Evolutionary conservation across 108 stramenopile species (phyloP), one percentile per base, ranked within the genome.

Genomic region (Pseudonitzschia multistriata): DNA sequence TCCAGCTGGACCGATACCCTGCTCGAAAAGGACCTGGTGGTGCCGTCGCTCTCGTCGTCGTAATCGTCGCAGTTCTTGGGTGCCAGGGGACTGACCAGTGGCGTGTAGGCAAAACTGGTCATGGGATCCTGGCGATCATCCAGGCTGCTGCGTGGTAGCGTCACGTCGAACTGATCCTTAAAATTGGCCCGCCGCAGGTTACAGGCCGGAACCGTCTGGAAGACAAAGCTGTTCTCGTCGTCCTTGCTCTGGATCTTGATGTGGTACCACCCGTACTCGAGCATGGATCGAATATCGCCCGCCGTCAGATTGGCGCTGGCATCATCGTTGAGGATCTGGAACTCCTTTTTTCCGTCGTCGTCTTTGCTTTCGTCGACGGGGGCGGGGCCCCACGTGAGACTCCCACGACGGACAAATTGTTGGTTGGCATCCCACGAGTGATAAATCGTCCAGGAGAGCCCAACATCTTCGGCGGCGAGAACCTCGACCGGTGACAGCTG

Each of bases 21-120:
- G 62, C 89, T 89, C 63, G 83, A 73, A 62, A 89, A 91, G 30
- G 14, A 25, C n/a, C 36, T 36, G 27, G 47, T 27, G 47, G 72
- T 45, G 29, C 73, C 77, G 0, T 71, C 79, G 10, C 56, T 62
- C 33, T 70, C 76, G 17, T 59, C 63, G 27, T 82, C 36, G 27
- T 45, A 33, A 33, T 83, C 78, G 17, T 83, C 68, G 65, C 92
- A 94, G 29, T 82, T 60, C 52, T 79, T 82, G 48, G 88, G 79
- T 22, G 92, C 92, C 74, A 94, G 72, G 5, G 92, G 85, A 55
- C 88, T 89, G 30, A 91, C 85, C 24, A 93, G 63, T 22, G 92
- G 92, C 29, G 70, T 79, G 62, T 90, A 93, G 4, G 89, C 77
- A 28, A 93, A 75, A 31, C 84, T 80, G 24, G 85, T 74, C 45